Evolutionary conservation across 805 yeast genomes (phyloP), one percentile per base, ranked within the genome.

Genomic region (Debaryomyces tyrocola): DNA sequence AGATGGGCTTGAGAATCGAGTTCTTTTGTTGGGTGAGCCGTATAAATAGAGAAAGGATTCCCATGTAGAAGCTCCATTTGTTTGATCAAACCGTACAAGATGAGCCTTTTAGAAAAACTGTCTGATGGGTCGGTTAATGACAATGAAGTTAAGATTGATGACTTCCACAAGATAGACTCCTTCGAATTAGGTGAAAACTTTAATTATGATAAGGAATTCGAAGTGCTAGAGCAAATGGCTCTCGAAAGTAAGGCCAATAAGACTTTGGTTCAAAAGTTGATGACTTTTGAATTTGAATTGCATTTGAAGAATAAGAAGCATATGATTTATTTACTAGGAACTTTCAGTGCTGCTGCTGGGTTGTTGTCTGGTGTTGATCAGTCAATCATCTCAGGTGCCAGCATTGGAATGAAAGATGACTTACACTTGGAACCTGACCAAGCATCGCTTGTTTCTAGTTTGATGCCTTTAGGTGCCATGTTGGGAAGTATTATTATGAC

Each of bases 381-480:
- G 69, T 80, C 85, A 15, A 72, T 83, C 35, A 83, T 83, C 49
- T 74, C 82, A 21, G 88, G 87, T 59, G 88, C 87, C 2, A 67
- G 74, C 29, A 68, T 79, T 45, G 78, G 78, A 18, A 74, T 82
- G 75, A 68, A 66, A n/a, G 60, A 61, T 2, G 72, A 69, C 20
- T 67, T 83, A 24, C 37, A 60, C 27, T 63, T 83, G 39, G 54
- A 68, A 14, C 46, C 66, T 4, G 65, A 70, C 51, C 71, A 83
- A 52, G 67, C 66, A 43, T 82, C 87, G 1, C 69, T 82, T 49
- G 77, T 82, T 15, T 73, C 80, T 33, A 70, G 84, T 24, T 70
- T 80, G 44, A 80, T 83, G 84, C 87, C 87, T n/a, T 63, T 83
- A 39, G 88, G 87, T 53, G 87, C 85, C 29, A 76, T 82, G 63